Evolutionary conservation across 805 yeast species (phyloP).

Genomic region (Teunomyces panamensis): DNA sequence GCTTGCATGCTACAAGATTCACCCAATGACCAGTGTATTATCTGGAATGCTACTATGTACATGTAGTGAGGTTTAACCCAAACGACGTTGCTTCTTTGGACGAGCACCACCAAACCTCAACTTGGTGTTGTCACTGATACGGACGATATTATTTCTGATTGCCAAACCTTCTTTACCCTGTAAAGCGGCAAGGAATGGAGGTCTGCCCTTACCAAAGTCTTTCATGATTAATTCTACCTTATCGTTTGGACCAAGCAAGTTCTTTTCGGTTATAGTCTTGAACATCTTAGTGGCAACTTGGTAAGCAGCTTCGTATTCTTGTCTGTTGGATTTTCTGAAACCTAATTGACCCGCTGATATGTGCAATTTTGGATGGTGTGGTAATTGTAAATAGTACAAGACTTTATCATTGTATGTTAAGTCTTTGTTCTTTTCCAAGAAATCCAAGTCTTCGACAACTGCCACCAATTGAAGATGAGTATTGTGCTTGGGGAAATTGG

Average conservation of each 20-base stretch:
- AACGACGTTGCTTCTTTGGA: slow-evolving; percentile 77
- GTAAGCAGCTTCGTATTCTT: slow-evolving; percentile 90
- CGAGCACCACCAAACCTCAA: slow-evolving; percentile 92
- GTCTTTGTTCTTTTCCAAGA: slow-evolving; percentile 52
- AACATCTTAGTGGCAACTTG: slow-evolving; percentile 78
- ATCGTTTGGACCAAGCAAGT: slow-evolving; percentile 47
- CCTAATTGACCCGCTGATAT: slow-evolving; percentile 85
- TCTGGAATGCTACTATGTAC: slow-evolving; percentile 7
- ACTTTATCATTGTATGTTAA: slow-evolving; percentile 66
- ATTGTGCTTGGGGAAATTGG: slow-evolving; percentile 77
- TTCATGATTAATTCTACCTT: slow-evolving; percentile 74
- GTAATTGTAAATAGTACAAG: slow-evolving; percentile 72
- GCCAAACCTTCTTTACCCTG: slow-evolving; percentile 83
- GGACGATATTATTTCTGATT: slow-evolving; percentile 62
- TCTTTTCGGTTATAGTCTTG: slow-evolving; percentile 62
- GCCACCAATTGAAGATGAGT: slow-evolving; percentile 75
- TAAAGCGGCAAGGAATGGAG: slow-evolving; percentile 79
- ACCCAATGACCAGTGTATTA: background rate
- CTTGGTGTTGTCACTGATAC: slow-evolving; percentile 75
- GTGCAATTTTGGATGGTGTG: slow-evolving; percentile 67
- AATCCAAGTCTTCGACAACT: slow-evolving; percentile 62
- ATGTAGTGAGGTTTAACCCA: slow-evolving; percentile 19
- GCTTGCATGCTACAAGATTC: background rate
- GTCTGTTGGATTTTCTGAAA: slow-evolving; percentile 83
- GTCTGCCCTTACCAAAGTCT: slow-evolving; percentile 87